Base-by-base conservation (phyloP, 2,329 filamentous ascomycete genomes). In the Fusarium hainanense region DNA sequence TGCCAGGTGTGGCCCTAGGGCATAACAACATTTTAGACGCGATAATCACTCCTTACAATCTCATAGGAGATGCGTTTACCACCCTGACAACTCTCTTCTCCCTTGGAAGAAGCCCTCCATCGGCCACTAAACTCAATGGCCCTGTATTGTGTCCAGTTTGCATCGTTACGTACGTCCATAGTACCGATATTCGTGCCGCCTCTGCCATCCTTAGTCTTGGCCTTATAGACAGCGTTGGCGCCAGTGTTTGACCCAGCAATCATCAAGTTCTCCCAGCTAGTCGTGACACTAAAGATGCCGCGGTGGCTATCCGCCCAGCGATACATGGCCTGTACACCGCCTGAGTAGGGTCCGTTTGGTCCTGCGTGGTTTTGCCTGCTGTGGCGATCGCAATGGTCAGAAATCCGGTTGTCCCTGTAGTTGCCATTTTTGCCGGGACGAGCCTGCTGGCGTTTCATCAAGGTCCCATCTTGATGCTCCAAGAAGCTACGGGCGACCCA, bases 261-360 rank as follows among this genome's bases (percentile, higher is more conserved):
- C 8, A 49, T 20, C 4, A 49, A 20, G n/a, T 49, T 32, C n/a
- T 49, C 16, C 46, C 46, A 48, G 46, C 10, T 6, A 16, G 4
- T 2, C 2, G 0, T 0, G 4, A 48, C 6, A 12, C 4, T 1
- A n/a, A 27, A 48, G 3, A 6, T 18, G 1, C 44, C 44, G 11
- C 27, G 0, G 27, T 49, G 27, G 2, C 10, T 7, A 2, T 20
- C 7, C 6, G 46, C 46, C 46, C 46, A 49, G 9, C 0, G 0
- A 9, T 49, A 49, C 46, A 49, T 49, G 12, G 46, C 46, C 27
- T 49, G 4, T 13, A 49, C 46, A 16, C 46, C 46, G 3, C 46
- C 46, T 7, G 46, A 48, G 20, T 12, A 48, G 4, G 46, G 46
- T 8, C 46, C 46, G 13, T 48, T 48, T 3, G 46, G 27, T 2